These are phyloP conservation scores for Lachnellula occidentalis DNA, from an alignment of 2,329 filamentous ascomycete genomes.

Conservation along the genomic window DNA sequence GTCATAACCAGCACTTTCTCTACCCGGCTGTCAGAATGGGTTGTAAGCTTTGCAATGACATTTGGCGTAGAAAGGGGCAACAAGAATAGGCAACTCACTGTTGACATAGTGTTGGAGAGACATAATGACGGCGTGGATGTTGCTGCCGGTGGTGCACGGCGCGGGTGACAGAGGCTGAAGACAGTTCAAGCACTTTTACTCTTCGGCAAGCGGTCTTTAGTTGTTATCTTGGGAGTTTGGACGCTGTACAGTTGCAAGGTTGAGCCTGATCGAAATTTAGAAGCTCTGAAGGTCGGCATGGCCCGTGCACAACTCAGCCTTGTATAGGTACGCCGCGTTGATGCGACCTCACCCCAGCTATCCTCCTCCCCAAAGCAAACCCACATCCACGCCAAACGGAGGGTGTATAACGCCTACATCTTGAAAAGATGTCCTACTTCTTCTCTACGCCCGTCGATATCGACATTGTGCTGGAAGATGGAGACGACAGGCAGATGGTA, in stretches of 20 bases:
- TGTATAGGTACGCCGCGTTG: background rate
- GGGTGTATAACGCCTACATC: background rate
- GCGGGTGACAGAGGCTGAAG: slow-evolving; percentile 9
- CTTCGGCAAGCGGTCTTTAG: background rate
- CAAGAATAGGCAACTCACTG: slow-evolving; percentile 36
- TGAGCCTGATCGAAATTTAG: slow-evolving; percentile 1
- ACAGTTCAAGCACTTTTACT: background rate
- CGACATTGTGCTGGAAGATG: slow-evolving; percentile 94
- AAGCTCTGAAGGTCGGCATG: background rate
- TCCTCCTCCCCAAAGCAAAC: background rate
- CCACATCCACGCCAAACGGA: background rate
- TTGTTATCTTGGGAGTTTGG: background rate
- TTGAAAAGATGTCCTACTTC: slow-evolving; percentile 77
- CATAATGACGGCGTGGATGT: slow-evolving; percentile 33
- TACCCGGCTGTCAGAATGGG: slow-evolving; percentile 39
- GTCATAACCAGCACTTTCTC: slow-evolving; percentile 92
- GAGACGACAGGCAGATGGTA: slow-evolving; percentile 89
- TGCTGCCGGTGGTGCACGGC: slow-evolving; percentile 23
- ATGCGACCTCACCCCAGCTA: background rate
- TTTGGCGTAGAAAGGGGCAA: background rate
- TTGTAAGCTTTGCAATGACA: slow-evolving; percentile 27
- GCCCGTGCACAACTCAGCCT: slow-evolving; percentile 13
- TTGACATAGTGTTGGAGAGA: slow-evolving; percentile 49
- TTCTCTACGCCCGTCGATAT: slow-evolving; percentile 98
- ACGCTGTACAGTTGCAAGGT: background rate